phyloP scores from a whole-genome alignment of 2,329 filamentous ascomycete genomes.

The Stemphylium vesicarium region DNA sequence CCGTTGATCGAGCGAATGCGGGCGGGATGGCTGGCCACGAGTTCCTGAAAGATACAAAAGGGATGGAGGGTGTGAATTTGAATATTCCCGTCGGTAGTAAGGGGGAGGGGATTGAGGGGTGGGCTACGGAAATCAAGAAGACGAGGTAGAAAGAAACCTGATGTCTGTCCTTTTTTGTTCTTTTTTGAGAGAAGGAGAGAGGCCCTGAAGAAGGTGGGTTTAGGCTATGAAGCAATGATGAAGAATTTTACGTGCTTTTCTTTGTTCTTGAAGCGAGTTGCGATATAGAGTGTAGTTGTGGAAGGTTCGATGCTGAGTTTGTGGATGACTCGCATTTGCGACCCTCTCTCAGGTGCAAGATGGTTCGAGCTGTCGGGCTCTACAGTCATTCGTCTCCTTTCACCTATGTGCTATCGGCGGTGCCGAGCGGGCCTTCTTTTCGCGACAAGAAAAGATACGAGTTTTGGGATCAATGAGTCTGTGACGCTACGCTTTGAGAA shows the following conservation, averaged over 20 bases:
- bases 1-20: slow-evolving; percentile 89
- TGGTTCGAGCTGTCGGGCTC: no score
- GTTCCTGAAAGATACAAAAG: slow-evolving; percentile 84
- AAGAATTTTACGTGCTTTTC: slow-evolving; percentile 1
- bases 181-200: neutral
- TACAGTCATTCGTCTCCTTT: no score
- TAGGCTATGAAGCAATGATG: slow-evolving; percentile 3
- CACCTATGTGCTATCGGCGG: no score
- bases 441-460: no score
- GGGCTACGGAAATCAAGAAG: slow-evolving; percentile 84
- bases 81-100: slow-evolving; percentile 78
- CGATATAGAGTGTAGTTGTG: no score
- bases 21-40: slow-evolving; percentile 89
- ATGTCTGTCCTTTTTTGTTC: neutral
- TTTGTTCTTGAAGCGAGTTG: neutral
- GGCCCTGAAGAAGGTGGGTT: neutral
- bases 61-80: slow-evolving; percentile 82
- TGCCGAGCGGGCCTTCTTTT: no score
- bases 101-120: slow-evolving; percentile 93
- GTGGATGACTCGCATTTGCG: no score
- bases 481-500: no score
- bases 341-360: no score
- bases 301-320: no score
- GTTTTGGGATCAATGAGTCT: no score
- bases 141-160: slow-evolving; percentile 37